These are phyloP conservation scores for Pleurotus sapidus DNA, from an alignment of 768 basidiomycete genomes.

Conservation along the genomic window DNA sequence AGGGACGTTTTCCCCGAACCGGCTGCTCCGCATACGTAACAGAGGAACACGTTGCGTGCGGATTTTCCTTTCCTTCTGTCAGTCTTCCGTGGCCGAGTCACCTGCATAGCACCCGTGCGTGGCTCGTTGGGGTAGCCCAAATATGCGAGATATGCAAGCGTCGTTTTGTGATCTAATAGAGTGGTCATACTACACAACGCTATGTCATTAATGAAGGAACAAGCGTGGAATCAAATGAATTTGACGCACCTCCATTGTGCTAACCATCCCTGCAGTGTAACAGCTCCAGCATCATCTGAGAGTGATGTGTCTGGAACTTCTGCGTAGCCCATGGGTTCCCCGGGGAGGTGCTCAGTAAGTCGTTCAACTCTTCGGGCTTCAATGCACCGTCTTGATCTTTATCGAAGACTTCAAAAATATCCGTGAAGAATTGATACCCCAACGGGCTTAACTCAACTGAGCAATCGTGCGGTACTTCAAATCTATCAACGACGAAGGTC, in stretches of 20 bases:
- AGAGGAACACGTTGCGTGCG: slow-evolving; percentile 87
- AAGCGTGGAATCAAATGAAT: slow-evolving; percentile 1
- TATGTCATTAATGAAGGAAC: neutral
- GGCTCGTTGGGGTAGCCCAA: slow-evolving; percentile 83
- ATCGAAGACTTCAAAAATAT: slow-evolving; percentile 94
- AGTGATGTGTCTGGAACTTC: slow-evolving; percentile 88
- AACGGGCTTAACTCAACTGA: slow-evolving; percentile 93
- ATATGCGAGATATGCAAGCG: slow-evolving; percentile 92
- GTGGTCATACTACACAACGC: slow-evolving; percentile 81
- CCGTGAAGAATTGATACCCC: slow-evolving; percentile 96
- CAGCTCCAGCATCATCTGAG: slow-evolving; percentile 81
- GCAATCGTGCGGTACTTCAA: slow-evolving; percentile 91
- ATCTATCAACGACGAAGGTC: slow-evolving; percentile 42
- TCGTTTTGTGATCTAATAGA: slow-evolving; percentile 87
- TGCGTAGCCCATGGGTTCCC: slow-evolving; percentile 96
- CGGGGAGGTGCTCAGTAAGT: slow-evolving; percentile 91
- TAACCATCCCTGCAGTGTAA: slow-evolving; percentile 97
- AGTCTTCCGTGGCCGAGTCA: slow-evolving; percentile 80
- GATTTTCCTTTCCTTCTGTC: slow-evolving; percentile 88
- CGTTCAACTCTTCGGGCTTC: slow-evolving; percentile 76
- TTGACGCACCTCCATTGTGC: slow-evolving; percentile 90
- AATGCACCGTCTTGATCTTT: slow-evolving; percentile 97
- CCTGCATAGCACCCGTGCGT: slow-evolving; percentile 79
- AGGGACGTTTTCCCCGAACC: slow-evolving; percentile 94
- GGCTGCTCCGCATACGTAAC: slow-evolving; percentile 92